A percentile compares a stretch with the other conserved stretches of the same genome.
phyloP scores from a whole-genome alignment of 1,284 basidiomycete genomes.

The Stereum hirsutum region DNA sequence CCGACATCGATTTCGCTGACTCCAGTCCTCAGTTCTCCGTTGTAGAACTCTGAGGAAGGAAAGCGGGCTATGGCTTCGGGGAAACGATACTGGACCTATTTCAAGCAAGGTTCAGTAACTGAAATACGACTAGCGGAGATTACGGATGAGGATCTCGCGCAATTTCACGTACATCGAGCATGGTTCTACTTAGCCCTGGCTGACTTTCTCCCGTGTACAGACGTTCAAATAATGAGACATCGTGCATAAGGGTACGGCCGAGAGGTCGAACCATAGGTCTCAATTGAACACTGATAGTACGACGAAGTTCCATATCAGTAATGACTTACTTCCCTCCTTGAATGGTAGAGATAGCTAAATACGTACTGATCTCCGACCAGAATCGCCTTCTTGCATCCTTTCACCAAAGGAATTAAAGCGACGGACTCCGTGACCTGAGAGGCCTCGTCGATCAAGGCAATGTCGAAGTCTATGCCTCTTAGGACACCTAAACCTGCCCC shows the following conservation, averaged over 20 bases:
- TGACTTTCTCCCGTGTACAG: slow-evolving; percentile 34
- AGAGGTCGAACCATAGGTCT: slow-evolving; percentile 51
- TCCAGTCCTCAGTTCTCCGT: slow-evolving; percentile 39
- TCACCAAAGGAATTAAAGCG: slow-evolving; percentile 54
- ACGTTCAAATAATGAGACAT: slow-evolving; percentile 52
- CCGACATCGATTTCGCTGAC: slow-evolving; percentile 26
- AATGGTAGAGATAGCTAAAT: not conserved
- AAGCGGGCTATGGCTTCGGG: slow-evolving; percentile 45
- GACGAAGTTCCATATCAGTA: not conserved
- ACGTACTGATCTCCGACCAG: slow-evolving; percentile 63
- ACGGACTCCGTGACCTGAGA: slow-evolving; percentile 59
- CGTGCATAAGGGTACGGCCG: slow-evolving; percentile 44
- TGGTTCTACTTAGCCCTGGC: slow-evolving; percentile 37
- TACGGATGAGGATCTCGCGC: not conserved
- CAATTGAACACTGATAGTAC: slow-evolving; percentile 44
- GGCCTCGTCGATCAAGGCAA: slow-evolving; percentile 58
- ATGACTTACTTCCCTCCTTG: not conserved
- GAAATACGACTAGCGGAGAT: not conserved
- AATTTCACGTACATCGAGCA: slow-evolving; percentile 40
- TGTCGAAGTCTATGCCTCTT: slow-evolving; percentile 45
- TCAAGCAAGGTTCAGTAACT: too few relatives aligned
- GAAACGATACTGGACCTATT: slow-evolving; percentile 55
- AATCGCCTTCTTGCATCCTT: slow-evolving; percentile 45
- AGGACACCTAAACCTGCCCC: slow-evolving; percentile 53
- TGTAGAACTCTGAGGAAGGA: slow-evolving; percentile 53